These are phyloP conservation scores for Xanthoceras sorbifolium DNA, from an alignment of 345 rosid genomes.

Conservation along the genomic window DNA sequence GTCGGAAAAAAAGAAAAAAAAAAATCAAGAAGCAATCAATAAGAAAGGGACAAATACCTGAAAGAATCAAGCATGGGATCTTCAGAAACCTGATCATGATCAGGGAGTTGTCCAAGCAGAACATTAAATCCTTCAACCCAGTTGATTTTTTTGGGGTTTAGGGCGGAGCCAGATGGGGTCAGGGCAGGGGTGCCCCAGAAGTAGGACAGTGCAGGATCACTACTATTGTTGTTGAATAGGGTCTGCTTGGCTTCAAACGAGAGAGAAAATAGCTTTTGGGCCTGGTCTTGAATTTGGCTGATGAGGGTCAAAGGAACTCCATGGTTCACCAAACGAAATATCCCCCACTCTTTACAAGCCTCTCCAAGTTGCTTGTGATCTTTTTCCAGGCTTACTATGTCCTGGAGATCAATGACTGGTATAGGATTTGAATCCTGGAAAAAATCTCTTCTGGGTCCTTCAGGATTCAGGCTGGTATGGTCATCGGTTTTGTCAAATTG, in stretches of 20 bases:
- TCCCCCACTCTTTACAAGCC: slow-evolving; percentile 67
- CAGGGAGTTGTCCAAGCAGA: slow-evolving; percentile 50
- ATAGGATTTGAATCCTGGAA: slow-evolving; percentile 34
- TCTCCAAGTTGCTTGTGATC: slow-evolving; percentile 33
- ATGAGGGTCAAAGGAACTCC: slow-evolving; percentile 52
- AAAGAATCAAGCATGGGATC: slow-evolving; percentile 45
- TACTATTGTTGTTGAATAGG: slow-evolving; percentile 15
- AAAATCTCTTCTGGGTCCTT: slow-evolving; percentile 8
- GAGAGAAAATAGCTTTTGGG: slow-evolving; percentile 45
- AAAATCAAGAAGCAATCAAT: background rate
- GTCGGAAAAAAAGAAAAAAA: background rate
- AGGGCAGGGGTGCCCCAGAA: slow-evolving; percentile 82
- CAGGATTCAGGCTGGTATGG: slow-evolving; percentile 5
- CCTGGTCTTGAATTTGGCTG: slow-evolving; percentile 40
- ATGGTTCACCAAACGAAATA: slow-evolving; percentile 71
- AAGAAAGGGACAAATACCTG: slow-evolving; percentile 48
- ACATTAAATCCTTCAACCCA: slow-evolving; percentile 75
- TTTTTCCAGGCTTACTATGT: slow-evolving; percentile 31
- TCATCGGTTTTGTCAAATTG: background rate
- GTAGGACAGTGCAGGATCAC: slow-evolving; percentile 48
- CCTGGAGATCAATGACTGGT: slow-evolving; percentile 55
- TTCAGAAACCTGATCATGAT: slow-evolving; percentile 16
- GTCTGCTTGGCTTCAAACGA: slow-evolving; percentile 53
- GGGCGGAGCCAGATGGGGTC: slow-evolving; percentile 57
- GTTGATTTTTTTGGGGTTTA: slow-evolving; percentile 40